These are phyloP conservation scores for Parathielavia appendiculata DNA, from an alignment of 495 filamentous ascomycete species.

Conservation along the genomic window DNA sequence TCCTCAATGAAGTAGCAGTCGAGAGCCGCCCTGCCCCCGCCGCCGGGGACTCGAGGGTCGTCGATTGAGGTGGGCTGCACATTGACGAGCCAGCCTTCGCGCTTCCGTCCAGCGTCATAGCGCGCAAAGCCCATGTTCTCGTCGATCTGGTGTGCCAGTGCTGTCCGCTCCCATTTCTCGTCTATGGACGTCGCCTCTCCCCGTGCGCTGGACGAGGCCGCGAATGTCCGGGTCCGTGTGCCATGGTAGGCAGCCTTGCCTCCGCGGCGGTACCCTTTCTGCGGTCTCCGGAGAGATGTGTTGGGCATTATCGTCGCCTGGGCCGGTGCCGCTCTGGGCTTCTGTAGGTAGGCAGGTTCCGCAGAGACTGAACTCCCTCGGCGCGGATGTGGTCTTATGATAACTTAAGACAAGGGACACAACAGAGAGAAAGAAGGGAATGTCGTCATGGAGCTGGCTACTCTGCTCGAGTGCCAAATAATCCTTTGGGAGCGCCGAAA, in stretches of 20 bases:
- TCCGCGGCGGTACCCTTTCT: constrained; percentile 51
- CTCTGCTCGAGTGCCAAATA: not conserved
- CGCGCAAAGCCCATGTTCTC: constrained; percentile 89
- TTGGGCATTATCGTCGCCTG: constrained; percentile 39
- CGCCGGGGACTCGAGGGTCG: constrained; percentile 70
- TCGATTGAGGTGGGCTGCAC: constrained; percentile 85
- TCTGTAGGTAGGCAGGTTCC: not conserved
- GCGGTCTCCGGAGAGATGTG: constrained; percentile 43
- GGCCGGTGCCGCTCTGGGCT: not conserved
- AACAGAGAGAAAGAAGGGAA: not conserved
- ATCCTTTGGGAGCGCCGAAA: too few relatives aligned
- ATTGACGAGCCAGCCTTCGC: constrained; percentile 89
- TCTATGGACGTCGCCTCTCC: constrained; percentile 82
- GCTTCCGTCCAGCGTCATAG: constrained; percentile 82
- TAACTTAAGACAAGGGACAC: not conserved
- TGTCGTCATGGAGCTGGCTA: not conserved
- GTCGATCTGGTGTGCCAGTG: constrained; percentile 84
- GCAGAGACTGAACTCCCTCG: not conserved
- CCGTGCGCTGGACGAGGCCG: constrained; percentile 64
- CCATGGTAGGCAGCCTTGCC: constrained; percentile 54
- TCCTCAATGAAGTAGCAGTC: constrained; percentile 98
- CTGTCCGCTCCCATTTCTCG: constrained; percentile 75
- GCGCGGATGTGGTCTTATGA: too few relatives aligned
- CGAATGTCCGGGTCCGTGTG: constrained; percentile 60
- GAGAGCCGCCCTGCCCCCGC: constrained; percentile 76